Conservation (phyloP, 2,329 filamentous ascomycete species). For the Helotiales sp. region DNA sequence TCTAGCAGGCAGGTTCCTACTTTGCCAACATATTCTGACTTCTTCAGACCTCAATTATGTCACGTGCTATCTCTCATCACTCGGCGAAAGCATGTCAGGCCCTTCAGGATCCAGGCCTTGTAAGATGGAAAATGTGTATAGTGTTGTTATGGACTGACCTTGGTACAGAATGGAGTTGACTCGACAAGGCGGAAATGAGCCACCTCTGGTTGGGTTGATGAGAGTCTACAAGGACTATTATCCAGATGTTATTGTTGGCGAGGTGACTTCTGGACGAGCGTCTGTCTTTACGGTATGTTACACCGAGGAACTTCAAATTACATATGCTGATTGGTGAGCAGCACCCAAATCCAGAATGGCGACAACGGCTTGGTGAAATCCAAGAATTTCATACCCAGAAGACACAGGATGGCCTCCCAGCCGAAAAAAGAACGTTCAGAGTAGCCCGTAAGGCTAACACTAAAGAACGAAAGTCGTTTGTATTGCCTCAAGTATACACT, state of each 20-base stretch:
- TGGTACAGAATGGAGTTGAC: conserved; percentile 59
- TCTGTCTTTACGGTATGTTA: conserved; percentile 62
- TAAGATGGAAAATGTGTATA: not conserved
- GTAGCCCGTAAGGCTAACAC: conserved; percentile 57
- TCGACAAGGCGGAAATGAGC: conserved; percentile 71
- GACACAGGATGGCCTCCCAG: conserved; percentile 49
- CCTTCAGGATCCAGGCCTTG: conserved; percentile 79
- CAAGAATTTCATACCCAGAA: conserved; percentile 62
- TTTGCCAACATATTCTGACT: conserved; percentile 15
- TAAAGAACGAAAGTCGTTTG: conserved; percentile 55
- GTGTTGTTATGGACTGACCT: not conserved
- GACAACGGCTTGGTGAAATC: conserved; percentile 67
- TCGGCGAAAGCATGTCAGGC: conserved; percentile 79
- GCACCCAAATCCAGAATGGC: conserved; percentile 80
- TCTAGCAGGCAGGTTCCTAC: not conserved
- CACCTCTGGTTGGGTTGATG: conserved; percentile 73
- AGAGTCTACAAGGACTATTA: conserved; percentile 91
- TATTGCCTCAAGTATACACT: conserved; percentile 74
- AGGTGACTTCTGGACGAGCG: conserved; percentile 63
- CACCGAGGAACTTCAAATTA: not conserved
- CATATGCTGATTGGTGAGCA: conserved; percentile 39
- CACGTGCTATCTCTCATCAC: conserved; percentile 82
- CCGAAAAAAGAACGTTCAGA: conserved; percentile 62
- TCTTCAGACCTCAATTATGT: conserved; percentile 57
- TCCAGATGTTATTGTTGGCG: conserved; percentile 82